A percentile compares a stretch with the other conserved stretches of the same genome.
phyloP scores from a whole-genome alignment of 108 stramenopile genomes.

The Poteriospumella lacustris region DNA sequence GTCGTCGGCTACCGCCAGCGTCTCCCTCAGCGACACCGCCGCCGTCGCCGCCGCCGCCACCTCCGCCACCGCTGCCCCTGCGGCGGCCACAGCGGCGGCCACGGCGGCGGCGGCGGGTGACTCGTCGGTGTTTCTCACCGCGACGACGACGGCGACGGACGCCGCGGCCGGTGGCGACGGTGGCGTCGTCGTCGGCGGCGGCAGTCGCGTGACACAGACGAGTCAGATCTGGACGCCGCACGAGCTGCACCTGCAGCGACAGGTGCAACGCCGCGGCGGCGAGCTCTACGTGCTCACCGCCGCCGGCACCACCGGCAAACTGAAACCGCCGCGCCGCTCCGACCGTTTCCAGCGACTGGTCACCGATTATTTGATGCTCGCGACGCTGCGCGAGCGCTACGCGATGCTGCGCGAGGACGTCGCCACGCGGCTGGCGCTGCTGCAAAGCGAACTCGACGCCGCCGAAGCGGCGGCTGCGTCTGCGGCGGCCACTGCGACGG shows the following conservation, averaged over 20 bases:
- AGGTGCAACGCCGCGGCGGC: neutral
- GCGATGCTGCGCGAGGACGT: neutral
- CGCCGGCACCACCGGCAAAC: neutral
- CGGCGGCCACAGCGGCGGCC: too few species aligned
- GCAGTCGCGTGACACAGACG: neutral
- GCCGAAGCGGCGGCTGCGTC: neutral
- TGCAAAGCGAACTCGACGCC: neutral
- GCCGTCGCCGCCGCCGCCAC: too few species aligned
- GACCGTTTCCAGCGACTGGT: neutral
- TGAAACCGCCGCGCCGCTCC: neutral
- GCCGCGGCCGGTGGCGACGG: too few species aligned
- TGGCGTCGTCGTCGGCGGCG: too few species aligned
- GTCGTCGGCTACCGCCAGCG: too few species aligned
- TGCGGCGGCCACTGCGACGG: neutral
- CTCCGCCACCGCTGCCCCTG: too few species aligned
- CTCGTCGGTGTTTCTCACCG: too few species aligned
- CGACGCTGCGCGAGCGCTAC: neutral
- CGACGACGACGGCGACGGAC: too few species aligned
- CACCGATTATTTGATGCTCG: too few species aligned
- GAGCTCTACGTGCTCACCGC: constrained; percentile 1
- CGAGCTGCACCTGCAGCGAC: constrained; percentile 5
- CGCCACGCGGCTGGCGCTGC: too few species aligned
- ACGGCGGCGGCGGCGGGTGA: too few species aligned
- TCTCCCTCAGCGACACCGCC: too few species aligned
- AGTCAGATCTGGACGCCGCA: constrained; percentile 17